These are phyloP conservation scores for Pythium dissotocum DNA, from an alignment of 352 stramenopile species.

Conservation along the genomic window DNA sequence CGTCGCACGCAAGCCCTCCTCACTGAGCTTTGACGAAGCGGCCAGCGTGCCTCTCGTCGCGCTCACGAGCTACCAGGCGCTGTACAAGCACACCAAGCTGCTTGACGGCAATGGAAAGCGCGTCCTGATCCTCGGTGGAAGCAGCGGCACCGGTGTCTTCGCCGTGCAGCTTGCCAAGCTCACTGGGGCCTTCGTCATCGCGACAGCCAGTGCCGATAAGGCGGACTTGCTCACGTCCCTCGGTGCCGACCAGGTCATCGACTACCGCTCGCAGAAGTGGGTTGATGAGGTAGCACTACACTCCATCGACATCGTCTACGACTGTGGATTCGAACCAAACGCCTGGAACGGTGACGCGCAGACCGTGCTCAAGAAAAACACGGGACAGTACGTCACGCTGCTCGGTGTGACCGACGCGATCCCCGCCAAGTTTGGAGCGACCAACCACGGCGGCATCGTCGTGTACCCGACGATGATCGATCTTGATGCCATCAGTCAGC, in stretches of 20 bases:
- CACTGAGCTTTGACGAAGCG: constrained; percentile 35
- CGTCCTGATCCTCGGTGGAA: constrained; percentile 37
- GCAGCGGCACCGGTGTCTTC: constrained; percentile 36
- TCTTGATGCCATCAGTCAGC: constrained; percentile 36
- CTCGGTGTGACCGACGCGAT: constrained; percentile 30
- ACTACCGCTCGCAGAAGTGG: constrained; percentile 45
- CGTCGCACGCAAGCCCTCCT: constrained; percentile 40
- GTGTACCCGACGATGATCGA: constrained; percentile 21
- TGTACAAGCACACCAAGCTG: constrained; percentile 21
- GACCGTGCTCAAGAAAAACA: constrained; percentile 36
- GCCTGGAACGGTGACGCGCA: constrained; percentile 37
- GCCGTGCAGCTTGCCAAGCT: constrained; percentile 16
- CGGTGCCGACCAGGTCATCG: constrained; percentile 39
- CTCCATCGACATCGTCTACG: constrained; percentile 22
- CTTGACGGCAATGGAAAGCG: constrained; percentile 1
- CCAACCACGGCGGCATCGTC: constrained; percentile 15
- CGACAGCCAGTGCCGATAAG: constrained; percentile 36
- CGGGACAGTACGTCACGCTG: constrained; percentile 40
- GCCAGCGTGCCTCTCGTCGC: constrained; percentile 29
- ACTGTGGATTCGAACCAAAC: constrained; percentile 22
- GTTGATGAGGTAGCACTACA: constrained; percentile 18
- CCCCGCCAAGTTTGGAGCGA: constrained; percentile 54
- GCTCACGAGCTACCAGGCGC: constrained; percentile 37
- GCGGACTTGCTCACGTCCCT: constrained; percentile 31
- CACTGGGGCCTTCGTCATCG: constrained; percentile 16